Evolutionary conservation across 164 flowering plant genomes (phyloP).

Genomic region (Vitis amurensis): DNA sequence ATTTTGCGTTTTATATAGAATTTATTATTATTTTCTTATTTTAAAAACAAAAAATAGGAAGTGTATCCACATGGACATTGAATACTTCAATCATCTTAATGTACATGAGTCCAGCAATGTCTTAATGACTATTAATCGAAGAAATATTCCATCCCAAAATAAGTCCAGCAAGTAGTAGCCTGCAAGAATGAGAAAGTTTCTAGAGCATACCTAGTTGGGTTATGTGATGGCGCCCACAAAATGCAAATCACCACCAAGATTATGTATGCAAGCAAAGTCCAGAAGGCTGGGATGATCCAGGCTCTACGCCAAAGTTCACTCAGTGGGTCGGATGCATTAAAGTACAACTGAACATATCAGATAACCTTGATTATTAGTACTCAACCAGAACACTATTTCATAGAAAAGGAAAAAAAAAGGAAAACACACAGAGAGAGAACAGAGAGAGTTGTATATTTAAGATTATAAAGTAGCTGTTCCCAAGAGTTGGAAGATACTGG

Average conservation of each 20-base stretch:
- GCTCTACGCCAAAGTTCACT: slow-evolving; percentile 80
- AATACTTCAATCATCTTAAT: too few species aligned
- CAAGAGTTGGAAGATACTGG: neutral
- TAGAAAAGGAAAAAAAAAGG: neutral
- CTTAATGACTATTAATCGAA: neutral
- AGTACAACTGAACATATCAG: slow-evolving; percentile 59
- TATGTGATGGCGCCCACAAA: slow-evolving; percentile 82
- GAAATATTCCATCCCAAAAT: neutral
- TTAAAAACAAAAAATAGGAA: too few species aligned
- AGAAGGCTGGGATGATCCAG: slow-evolving; percentile 89
- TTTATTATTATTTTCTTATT: too few species aligned
- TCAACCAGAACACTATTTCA: neutral
- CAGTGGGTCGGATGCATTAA: slow-evolving; percentile 80
- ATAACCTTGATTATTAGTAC: slow-evolving; percentile 4
- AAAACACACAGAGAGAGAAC: too few species aligned
- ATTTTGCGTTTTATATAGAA: too few species aligned
- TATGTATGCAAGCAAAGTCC: slow-evolving; percentile 65
- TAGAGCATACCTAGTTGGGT: slow-evolving; percentile 66
- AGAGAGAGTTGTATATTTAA: neutral
- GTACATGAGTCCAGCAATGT: neutral
- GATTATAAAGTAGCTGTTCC: neutral
- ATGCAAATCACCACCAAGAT: slow-evolving; percentile 68
- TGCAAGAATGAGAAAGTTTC: neutral
- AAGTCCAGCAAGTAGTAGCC: neutral
- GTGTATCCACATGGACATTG: too few species aligned